Evolutionary conservation across 2,329 filamentous ascomycete genomes (phyloP).

Genomic region (Aspergillus aculeatus): DNA sequence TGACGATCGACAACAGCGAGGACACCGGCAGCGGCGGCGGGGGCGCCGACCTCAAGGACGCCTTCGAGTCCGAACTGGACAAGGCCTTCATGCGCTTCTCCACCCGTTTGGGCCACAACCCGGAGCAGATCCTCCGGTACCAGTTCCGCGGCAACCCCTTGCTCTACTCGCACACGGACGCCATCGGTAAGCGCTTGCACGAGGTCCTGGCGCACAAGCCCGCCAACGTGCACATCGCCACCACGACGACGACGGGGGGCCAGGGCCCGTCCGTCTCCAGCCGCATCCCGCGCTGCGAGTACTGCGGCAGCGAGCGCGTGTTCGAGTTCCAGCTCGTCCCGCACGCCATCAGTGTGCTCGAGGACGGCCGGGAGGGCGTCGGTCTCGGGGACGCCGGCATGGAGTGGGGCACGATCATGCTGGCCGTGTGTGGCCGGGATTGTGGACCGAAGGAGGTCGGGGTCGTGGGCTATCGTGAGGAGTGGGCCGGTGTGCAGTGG

Average conservation of each 20-base stretch:
- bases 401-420: constrained; percentile 95
- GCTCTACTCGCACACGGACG: constrained; percentile 76
- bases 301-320: constrained; percentile 70
- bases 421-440: constrained; percentile 79
- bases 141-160: constrained; percentile 72
- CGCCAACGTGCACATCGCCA: constrained; percentile 25
- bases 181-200: constrained; percentile 65
- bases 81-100: constrained; percentile 78
- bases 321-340: constrained; percentile 94
- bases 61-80: constrained; percentile 74
- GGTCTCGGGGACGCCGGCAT: constrained; percentile 74
- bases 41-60: constrained; percentile 59
- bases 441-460: constrained; percentile 66
- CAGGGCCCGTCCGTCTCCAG: constrained; percentile 26
- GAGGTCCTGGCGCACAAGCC: constrained; percentile 15
- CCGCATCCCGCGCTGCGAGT: constrained; percentile 70
- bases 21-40: constrained; percentile 34
- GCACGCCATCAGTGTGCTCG: constrained; percentile 83
- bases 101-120: constrained; percentile 73
- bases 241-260: constrained; percentile 18
- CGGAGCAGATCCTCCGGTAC: constrained; percentile 78
- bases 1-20: constrained; percentile 44
- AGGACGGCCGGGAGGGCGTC: constrained; percentile 63
- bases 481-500: constrained; percentile 99
- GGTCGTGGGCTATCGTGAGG: constrained; percentile 77